Percentiles rank a stretch among this genome's conserved stretches.
Evolutionary conservation across 345 rosid species (phyloP).

Genomic region (Salix purpurea): DNA sequence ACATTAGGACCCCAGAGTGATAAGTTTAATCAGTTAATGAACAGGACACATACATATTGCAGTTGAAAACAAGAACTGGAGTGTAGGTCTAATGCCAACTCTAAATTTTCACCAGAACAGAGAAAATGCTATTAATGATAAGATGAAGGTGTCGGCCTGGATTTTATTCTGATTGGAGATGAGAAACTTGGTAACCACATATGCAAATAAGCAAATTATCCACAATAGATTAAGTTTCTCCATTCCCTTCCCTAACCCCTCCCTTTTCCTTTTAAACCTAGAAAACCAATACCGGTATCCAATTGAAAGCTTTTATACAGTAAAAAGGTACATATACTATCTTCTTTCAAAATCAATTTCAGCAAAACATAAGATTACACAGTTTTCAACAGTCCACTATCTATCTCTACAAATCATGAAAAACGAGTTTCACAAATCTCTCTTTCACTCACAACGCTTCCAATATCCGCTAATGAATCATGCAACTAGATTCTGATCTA

Average conservation of each 20-base stretch:
- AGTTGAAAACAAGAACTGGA: neutral
- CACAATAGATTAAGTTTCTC: neutral
- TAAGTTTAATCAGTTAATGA: slow-evolving; percentile 1
- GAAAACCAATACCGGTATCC: neutral
- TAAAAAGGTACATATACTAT: neutral
- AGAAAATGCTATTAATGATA: neutral
- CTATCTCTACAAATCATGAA: no score
- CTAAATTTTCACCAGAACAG: neutral
- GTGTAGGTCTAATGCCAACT: neutral
- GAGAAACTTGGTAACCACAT: no score
- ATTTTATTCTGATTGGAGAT: no score
- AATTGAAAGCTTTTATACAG: neutral
- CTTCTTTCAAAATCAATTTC: neutral
- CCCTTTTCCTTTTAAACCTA: no score
- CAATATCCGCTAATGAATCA: neutral
- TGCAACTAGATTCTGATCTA: neutral
- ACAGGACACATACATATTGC: neutral
- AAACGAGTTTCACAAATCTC: no score
- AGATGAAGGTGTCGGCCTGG: neutral
- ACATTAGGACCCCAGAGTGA: neutral
- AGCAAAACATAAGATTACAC: neutral
- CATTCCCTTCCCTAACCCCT: no score
- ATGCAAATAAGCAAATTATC: neutral
- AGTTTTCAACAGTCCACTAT: neutral
- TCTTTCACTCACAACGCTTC: neutral